Base-by-base conservation (phyloP, 345 rosid genomes). In the Brassica nigra region DNA sequence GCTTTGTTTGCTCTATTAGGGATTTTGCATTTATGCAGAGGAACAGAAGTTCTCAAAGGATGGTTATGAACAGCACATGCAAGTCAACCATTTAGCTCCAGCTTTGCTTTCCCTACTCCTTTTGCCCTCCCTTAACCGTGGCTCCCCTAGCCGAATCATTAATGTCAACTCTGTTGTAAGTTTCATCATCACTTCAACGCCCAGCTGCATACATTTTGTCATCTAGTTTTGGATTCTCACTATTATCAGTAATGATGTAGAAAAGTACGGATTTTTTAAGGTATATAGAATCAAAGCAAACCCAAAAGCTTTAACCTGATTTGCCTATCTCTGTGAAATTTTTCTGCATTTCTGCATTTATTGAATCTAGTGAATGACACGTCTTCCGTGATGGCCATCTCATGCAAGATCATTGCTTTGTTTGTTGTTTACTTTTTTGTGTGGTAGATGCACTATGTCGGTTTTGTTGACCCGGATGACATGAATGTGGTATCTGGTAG, bases 21-120 rank as follows among this genome's bases (percentile, higher is more conserved):
- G 20, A 39, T 33, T 68, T 2, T 66, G 58, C 66, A n/a, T n/a
- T 66, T 72, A 7, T 78, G 78, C 75, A 92, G 97, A 87, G 84
- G 90, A 90, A 54, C 95, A 94, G 80, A 91, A 82, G 62, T 90
- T 92, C 81, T 91, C 98, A n/a, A 88, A 88, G 74, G 90, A 92
- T 83, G 97, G 93, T 30, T 82, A 88, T 84, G 98, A 94, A 83
- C 89, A 89, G 12, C 98, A 94, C 76, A 84, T 92, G 88, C 97
- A 94, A 94, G 98, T 94, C 68, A 92, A 92, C 86, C 97, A 95
- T 87, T 82, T 95, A 68, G 97, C 97, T 84, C 95, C 97, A 63
- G 88, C 97, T 0, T 78, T 91, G 82, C 95, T 92, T 82, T 90
- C 95, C 1, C 57, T 92, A 42, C 84, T 92, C 84, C 99, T 92